phyloP scores from a whole-genome alignment of 352 stramenopile genomes.

The Globisporangium yorkense region DNA sequence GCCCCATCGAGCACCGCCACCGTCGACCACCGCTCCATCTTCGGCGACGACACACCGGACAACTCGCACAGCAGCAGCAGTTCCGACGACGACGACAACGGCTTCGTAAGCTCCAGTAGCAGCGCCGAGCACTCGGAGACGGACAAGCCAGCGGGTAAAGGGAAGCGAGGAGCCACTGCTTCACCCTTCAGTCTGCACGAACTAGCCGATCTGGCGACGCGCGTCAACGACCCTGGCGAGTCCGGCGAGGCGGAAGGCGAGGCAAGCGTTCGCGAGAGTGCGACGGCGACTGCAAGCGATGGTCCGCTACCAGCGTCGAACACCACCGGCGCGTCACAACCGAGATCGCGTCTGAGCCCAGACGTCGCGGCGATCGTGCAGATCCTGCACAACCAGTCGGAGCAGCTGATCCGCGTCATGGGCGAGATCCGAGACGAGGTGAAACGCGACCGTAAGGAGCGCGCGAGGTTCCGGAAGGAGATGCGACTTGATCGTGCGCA shows the following conservation, averaged over 20 bases:
- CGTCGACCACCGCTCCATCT: neutral
- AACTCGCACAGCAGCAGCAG: neutral
- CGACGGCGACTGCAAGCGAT: neutral
- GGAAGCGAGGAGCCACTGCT: neutral
- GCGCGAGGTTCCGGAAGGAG: conserved; percentile 5
- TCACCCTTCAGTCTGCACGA: conserved; percentile 6
- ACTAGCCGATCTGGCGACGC: conserved; percentile 7
- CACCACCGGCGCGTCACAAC: neutral
- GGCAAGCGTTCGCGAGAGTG: neutral
- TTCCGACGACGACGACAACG: neutral
- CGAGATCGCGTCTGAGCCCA: neutral
- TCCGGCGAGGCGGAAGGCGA: neutral
- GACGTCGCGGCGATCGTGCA: conserved; percentile 2
- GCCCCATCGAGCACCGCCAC: neutral
- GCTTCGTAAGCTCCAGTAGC: neutral
- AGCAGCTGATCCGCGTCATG: conserved; percentile 8
- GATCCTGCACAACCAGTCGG: conserved; percentile 8
- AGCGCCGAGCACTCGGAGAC: neutral
- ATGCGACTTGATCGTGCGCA: conserved; percentile 6
- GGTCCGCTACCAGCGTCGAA: neutral
- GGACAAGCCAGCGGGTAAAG: neutral
- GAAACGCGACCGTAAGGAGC: conserved; percentile 7
- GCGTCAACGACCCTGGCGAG: conserved; percentile 6
- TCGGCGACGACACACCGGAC: neutral
- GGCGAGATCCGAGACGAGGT: conserved; percentile 12